phyloP scores from a whole-genome alignment of 805 yeast species.

The Wickerhamiella sergipiensis region DNA sequence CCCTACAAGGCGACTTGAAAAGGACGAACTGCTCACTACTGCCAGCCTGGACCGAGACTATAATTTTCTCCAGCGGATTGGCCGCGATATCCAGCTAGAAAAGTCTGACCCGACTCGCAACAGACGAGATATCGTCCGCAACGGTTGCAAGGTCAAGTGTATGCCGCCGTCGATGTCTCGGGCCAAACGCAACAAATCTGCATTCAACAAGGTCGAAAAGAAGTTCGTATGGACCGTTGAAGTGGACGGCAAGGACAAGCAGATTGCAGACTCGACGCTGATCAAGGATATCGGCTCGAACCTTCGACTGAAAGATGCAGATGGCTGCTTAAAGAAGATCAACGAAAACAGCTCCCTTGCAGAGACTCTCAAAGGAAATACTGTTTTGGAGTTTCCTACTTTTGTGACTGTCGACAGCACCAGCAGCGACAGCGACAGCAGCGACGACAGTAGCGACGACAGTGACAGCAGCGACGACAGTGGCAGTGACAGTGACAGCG shows the following conservation, averaged over 20 bases:
- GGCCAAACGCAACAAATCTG: slow-evolving; percentile 46
- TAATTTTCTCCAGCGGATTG: slow-evolving; percentile 49
- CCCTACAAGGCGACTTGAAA: slow-evolving; percentile 42
- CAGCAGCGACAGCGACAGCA: slow-evolving; percentile 10
- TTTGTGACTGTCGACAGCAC: slow-evolving; percentile 23
- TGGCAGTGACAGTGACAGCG: not conserved
- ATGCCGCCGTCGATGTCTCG: slow-evolving; percentile 69
- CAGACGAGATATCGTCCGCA: slow-evolving; percentile 34
- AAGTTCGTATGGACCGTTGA: slow-evolving; percentile 70
- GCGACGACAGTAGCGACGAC: slow-evolving; percentile 8
- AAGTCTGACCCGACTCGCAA: slow-evolving; percentile 32
- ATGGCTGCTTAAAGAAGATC: slow-evolving; percentile 11
- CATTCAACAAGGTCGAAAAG: slow-evolving; percentile 50
- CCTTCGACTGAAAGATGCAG: slow-evolving; percentile 14
- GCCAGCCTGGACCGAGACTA: slow-evolving; percentile 63
- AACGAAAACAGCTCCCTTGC: slow-evolving; percentile 27
- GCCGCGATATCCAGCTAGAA: slow-evolving; percentile 45
- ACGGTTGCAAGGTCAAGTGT: slow-evolving; percentile 52
- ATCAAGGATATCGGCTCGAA: slow-evolving; percentile 1
- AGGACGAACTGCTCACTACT: slow-evolving; percentile 32
- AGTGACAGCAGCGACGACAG: slow-evolving; percentile 5
- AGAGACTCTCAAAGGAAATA: slow-evolving; percentile 37
- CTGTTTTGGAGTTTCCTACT: slow-evolving; percentile 71
- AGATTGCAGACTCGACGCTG: slow-evolving; percentile 4
- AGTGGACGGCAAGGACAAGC: slow-evolving; percentile 25